Conservation (phyloP, 805 yeast genomes). For the Starmera amethionina region DNA sequence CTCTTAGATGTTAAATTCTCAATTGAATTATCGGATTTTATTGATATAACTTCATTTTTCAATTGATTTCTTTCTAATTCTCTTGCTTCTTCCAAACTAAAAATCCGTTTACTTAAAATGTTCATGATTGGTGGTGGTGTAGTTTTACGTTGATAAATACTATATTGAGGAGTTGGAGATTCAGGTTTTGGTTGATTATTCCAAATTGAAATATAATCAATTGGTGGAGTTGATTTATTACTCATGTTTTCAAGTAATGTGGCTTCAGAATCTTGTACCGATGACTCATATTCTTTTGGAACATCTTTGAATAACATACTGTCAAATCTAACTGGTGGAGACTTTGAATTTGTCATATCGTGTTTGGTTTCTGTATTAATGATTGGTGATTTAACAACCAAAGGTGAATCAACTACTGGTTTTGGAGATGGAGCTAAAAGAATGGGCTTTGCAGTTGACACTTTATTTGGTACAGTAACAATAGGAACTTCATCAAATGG, state of each 20-base stretch:
- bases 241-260: not conserved
- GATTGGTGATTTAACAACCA: not conserved
- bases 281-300: slow-evolving; percentile 6
- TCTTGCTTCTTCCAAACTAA: slow-evolving; percentile 5
- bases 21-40: not conserved
- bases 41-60: slow-evolving; percentile 2
- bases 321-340: not conserved
- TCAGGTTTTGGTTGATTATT: slow-evolving; percentile 20
- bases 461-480: too few species aligned
- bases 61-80: slow-evolving; percentile 3
- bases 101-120: slow-evolving; percentile 5
- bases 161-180: slow-evolving; percentile 15
- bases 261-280: slow-evolving; percentile 6
- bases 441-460: too few species aligned
- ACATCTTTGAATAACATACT: slow-evolving; percentile 2
- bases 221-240: slow-evolving; percentile 5
- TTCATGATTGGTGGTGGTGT: slow-evolving; percentile 12
- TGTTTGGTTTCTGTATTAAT: slow-evolving; percentile 1
- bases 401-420: too few species aligned
- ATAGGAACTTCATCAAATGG: not conserved
- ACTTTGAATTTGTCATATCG: not conserved
- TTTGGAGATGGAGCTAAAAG: too few species aligned
- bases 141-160: slow-evolving; percentile 6
- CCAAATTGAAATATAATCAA: slow-evolving; percentile 19
- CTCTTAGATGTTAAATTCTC: not conserved